A percentile compares a stretch with the other conserved stretches of the same genome.
phyloP scores from a whole-genome alignment of 2,329 filamentous ascomycete genomes.

The Diaporthe citrichinensis region DNA sequence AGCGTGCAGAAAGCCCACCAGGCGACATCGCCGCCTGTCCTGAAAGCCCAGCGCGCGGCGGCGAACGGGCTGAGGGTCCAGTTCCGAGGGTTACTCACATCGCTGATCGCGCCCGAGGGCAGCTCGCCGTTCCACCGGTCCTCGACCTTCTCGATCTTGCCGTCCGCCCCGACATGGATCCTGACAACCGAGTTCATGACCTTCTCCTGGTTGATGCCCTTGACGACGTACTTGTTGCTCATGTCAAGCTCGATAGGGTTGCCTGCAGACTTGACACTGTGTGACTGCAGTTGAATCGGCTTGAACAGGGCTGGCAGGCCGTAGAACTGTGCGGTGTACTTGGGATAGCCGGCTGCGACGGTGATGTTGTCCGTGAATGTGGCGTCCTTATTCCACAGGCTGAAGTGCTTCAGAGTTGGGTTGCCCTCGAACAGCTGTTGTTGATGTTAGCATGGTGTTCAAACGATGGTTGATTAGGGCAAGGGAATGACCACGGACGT shows the following conservation, averaged over 20 bases:
- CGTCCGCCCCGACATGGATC: slow-evolving; percentile 51
- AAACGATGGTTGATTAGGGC: not conserved
- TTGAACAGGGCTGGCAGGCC: slow-evolving; percentile 71
- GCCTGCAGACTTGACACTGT: slow-evolving; percentile 66
- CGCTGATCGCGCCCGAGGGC: slow-evolving; percentile 51
- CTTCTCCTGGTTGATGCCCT: slow-evolving; percentile 51
- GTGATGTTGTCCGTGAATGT: slow-evolving; percentile 73
- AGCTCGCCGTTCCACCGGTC: slow-evolving; percentile 55
- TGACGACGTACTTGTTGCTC: slow-evolving; percentile 54
- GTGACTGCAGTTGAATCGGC: slow-evolving; percentile 68
- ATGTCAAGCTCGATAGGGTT: slow-evolving; percentile 72
- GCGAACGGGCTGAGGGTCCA: slow-evolving; percentile 18
- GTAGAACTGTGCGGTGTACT: slow-evolving; percentile 67
- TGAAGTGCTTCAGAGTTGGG: slow-evolving; percentile 70
- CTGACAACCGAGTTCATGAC: slow-evolving; percentile 50
- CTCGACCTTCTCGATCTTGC: slow-evolving; percentile 53
- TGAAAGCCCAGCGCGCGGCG: slow-evolving; percentile 37
- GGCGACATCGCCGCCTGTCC: slow-evolving; percentile 41
- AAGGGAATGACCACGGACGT: slow-evolving; percentile 53
- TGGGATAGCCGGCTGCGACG: slow-evolving; percentile 67
- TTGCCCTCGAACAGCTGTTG: slow-evolving; percentile 70
- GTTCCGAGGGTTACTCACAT: slow-evolving; percentile 47
- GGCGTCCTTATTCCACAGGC: slow-evolving; percentile 71
- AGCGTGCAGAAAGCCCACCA: slow-evolving; percentile 45
- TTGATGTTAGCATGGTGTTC: not conserved